phyloP scores from a whole-genome alignment of 1,284 basidiomycete species.

The Cutaneotrichosporon dermatis region DNA sequence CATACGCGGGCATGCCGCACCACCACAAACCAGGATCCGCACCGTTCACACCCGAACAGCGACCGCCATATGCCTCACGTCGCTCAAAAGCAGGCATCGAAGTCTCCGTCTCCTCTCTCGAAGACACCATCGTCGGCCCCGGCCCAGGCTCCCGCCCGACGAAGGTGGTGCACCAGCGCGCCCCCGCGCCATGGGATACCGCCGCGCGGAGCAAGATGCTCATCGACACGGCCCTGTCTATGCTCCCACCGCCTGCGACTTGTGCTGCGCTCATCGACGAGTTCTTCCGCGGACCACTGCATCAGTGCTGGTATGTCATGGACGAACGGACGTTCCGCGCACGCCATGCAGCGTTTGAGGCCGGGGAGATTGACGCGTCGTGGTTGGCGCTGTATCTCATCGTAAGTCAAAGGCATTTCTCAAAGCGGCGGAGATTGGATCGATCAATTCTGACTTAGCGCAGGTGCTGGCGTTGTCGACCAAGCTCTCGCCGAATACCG shows the following conservation, averaged over 20 bases:
- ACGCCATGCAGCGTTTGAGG: neutral
- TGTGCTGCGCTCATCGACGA: neutral
- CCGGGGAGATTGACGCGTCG: conserved; percentile 5
- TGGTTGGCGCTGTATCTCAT: conserved; percentile 24
- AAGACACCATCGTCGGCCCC: neutral
- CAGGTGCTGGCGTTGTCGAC: conserved; percentile 11
- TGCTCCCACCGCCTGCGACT: neutral
- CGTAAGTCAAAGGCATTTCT: conserved; percentile 7
- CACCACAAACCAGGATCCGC: too few relatives aligned
- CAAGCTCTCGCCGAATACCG: conserved; percentile 4
- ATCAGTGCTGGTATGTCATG: neutral
- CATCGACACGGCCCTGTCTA: neutral
- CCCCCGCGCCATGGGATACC: neutral
- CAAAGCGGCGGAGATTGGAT: too few relatives aligned
- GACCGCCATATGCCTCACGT: neutral
- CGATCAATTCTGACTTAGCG: too few relatives aligned
- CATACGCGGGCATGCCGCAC: too few relatives aligned
- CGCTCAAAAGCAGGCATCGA: neutral
- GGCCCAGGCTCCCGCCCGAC: neutral
- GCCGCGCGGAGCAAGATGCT: neutral
- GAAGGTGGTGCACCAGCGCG: neutral
- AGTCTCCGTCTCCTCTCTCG: neutral
- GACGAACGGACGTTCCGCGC: conserved; percentile 4
- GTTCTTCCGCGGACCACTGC: conserved; percentile 1
- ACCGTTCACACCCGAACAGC: neutral